Evolutionary conservation across 176 grass and related monocot species (phyloP), one percentile per base, ranked within the genome.

Genomic region (Thinopyrum elongatum): DNA sequence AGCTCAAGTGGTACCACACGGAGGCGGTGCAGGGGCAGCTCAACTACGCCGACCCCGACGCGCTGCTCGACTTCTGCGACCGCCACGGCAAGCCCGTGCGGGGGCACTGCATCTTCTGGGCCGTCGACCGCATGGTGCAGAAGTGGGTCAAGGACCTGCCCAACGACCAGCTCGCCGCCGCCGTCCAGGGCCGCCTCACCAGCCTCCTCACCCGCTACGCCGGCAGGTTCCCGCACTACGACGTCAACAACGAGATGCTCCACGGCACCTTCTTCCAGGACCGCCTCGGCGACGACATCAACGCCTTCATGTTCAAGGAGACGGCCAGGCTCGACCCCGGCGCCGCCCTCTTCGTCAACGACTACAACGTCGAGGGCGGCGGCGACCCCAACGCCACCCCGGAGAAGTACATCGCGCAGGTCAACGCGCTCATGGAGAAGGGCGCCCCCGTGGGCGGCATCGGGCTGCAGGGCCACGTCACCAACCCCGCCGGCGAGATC

Each of bases 161-260:
- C 84, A 17, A 27, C 7, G 78, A 85, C 59, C 26, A 78, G 38
- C 89, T 95, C 35, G n/a, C 1, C 38, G 0, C 87, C 0, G 91
- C 91, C 2, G 89, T 93, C 8, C 33, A 93, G 30, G 59, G 12
- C n/a, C 94, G 94, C 4, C 86, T 95, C 28, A 68, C 70, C 15
- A 39, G 94, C 76, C 94, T 95, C 33, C 94, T 95, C 25, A 65
- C 91, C 10, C 87, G 94, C 65, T 95, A 95, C 87, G 83, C 90
- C 31, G 89, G 84, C 35, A 14, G 88, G 42, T 95, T 93, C 89
- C 81, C 72, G 47, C 94, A 95, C 94, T 93, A 95, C 83, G 94
- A 95, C 80, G 94, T 95, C 19, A 93, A 95, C 82, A 95, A 95
- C 72, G 94, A 95, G 89, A 95, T 95, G 94, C 94, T 95, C 17